Evolutionary conservation across 2,329 filamentous ascomycete genomes (phyloP), one percentile per base, ranked within the genome.

Genomic region (Didymella keratinophila): DNA sequence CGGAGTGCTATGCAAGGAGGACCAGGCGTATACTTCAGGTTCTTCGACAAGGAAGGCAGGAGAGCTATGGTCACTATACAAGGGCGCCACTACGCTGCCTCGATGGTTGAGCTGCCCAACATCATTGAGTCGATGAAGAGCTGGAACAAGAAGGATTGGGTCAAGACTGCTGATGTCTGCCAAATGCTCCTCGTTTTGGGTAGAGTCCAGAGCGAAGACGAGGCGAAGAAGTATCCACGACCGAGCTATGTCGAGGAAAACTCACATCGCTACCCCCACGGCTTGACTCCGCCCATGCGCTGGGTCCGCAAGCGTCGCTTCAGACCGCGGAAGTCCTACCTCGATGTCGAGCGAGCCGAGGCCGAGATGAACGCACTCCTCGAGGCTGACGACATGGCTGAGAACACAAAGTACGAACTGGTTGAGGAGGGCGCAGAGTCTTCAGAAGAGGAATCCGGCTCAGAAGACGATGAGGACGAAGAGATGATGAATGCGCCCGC

Each of bases 61-160:
- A 86, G 92, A n/a, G 89, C 90, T 1, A 81, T 91, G 62, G 77
- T 96, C 32, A 87, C 82, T 3, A 84, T 96, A 60, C 86, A 88
- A 61, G 87, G 87, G 4, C 84, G 86, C 50, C 82, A 85, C 47
- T 96, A 92, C 73, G 93, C 91, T 0, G 92, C 90, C 23, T 86
- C 89, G 20, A 82, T 96, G 74, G 88, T 96, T 9, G 92, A 96
- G 68, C 79, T 97, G 30, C 93, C 93, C 0, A 95, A 91, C 59
- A 91, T 97, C 57, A 88, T 93, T 5, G 93, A 97, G 74, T 89
- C 88, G 8, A 93, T 95, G 89, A 97, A 97, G 81, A 93, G 90
- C 58, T 97, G 92, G 91, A 93, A 96, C 74, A 89, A 89, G 71
- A 92, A 91, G 71, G 75, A 88, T 18, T 92, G 93, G 82, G 92